phyloP scores from a whole-genome alignment of 768 basidiomycete genomes.

The Pisolithus orientalis region DNA sequence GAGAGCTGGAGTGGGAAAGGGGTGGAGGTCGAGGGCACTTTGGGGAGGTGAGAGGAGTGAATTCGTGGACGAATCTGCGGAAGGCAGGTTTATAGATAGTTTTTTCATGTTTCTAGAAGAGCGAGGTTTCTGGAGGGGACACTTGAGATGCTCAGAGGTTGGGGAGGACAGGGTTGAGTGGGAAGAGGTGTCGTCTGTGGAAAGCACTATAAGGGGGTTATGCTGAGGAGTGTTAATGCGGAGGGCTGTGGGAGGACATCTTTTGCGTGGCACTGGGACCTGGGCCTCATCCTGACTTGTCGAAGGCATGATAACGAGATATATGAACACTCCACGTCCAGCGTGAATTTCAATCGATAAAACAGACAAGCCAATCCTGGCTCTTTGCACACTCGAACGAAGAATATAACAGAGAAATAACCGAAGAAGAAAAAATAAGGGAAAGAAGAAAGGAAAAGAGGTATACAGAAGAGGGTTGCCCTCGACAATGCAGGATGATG shows the following conservation, averaged over 20 bases:
- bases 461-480: constrained; percentile 5
- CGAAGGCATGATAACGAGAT: constrained; percentile 17
- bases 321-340: constrained; percentile 26
- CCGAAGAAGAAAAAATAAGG: constrained; percentile 9
- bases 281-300: constrained; percentile 21
- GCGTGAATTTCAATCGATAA: constrained; percentile 24
- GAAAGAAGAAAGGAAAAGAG: constrained; percentile 10
- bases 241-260: constrained; percentile 49
- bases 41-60: constrained; percentile 35
- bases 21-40: constrained; percentile 27
- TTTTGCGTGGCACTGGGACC: constrained; percentile 38
- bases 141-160: constrained; percentile 44
- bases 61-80: constrained; percentile 50
- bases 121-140: constrained; percentile 39
- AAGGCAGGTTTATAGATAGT: constrained; percentile 62
- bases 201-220: constrained; percentile 43
- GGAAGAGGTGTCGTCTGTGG: constrained; percentile 36
- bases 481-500: not conserved
- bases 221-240: constrained; percentile 52
- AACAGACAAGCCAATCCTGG: constrained; percentile 3
- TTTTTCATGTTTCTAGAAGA: constrained; percentile 69
- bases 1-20: constrained; percentile 29
- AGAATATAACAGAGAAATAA: not conserved
- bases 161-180: constrained; percentile 48
- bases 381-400: no score